Base-by-base conservation (phyloP, 768 basidiomycete species). In the Daedalea quercina region DNA sequence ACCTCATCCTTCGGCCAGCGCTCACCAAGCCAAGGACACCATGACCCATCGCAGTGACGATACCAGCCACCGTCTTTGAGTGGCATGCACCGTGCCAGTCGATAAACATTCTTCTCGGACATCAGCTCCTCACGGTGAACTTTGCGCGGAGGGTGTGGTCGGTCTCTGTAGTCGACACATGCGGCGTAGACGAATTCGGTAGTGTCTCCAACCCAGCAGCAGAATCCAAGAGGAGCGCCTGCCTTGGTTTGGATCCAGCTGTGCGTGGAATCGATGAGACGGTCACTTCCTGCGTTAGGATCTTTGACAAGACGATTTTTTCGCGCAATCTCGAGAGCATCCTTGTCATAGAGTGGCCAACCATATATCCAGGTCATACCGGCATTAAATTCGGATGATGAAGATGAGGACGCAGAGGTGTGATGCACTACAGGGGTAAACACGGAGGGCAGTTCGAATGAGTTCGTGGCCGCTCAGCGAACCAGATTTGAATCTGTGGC, bases 1-100 rank as follows among this genome's bases (percentile, higher is more conserved):
- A 17, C 53, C 35, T 56, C 52, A 35, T 50, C 50, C 50, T 54
- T 49, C 48, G 3, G 23, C 22, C 44, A 44, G 13, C 9, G 19
- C n/a, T 44, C 19, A 26, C 9, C 19, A 3, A 11, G 11, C 19
- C 44, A 44, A 20, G 44, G 44, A 13, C 12, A 13, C 11, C 20
- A 22, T 9, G 44, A 23, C 13, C 9, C 9, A 44, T 44, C 44
- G 25, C 23, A 4, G 25, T 44, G 23, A 4, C 15, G 37, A 15
- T 40, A 40, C 37, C 37, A 17, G 19, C 37, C 37, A 40, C 7
- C 7, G 17, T 40, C 37, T 15, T 15, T 40, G 4, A 40, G 37
- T 40, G 37, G 37, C 37, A 40, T 40, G 15, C 7, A 6, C 15
- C 37, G 37, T 15, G 7, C 37, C 4, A 40, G 37, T 6, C 13